Conservation (phyloP, 164 flowering plant genomes). For the Warburgia ugandensis region DNA sequence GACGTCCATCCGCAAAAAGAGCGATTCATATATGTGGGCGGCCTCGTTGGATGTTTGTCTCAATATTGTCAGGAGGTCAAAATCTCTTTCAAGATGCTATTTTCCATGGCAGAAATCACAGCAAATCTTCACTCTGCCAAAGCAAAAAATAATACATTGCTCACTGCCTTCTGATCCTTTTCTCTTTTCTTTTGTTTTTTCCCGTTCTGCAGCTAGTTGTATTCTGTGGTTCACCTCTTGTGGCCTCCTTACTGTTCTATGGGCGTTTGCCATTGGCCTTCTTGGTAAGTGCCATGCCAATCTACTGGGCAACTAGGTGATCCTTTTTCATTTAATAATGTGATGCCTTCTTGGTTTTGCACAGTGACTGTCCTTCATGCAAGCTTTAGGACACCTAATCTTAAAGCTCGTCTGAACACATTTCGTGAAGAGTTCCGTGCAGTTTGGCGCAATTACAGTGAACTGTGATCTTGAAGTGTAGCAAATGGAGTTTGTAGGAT, state of each 20-base stretch:
- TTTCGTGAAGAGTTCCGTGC: slow-evolving; percentile 95
- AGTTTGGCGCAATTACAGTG: slow-evolving; percentile 98
- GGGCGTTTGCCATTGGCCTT: slow-evolving; percentile 75
- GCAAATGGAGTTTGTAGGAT: too few species aligned
- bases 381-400: slow-evolving; percentile 91
- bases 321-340: not conserved
- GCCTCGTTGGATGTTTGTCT: slow-evolving; percentile 93
- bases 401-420: slow-evolving; percentile 95
- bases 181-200: too few species aligned
- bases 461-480: too few species aligned
- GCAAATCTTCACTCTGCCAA: too few species aligned
- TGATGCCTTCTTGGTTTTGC: not conserved
- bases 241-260: slow-evolving; percentile 60
- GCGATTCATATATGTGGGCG: slow-evolving; percentile 79
- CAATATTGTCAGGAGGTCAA: slow-evolving; percentile 56
- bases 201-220: slow-evolving; percentile 63
- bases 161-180: too few species aligned
- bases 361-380: slow-evolving; percentile 90
- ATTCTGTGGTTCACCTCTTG: slow-evolving; percentile 86
- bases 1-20: slow-evolving; percentile 91
- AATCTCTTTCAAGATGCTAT: too few species aligned
- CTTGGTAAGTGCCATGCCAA: slow-evolving; percentile 57
- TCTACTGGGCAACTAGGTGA: not conserved
- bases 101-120: too few species aligned
- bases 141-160: too few species aligned